A percentile compares a stretch with the other conserved stretches of the same genome.
Evolutionary conservation across 371 early-diverging fungal genomes (phyloP).

Genomic region (Mortierella sp.): DNA sequence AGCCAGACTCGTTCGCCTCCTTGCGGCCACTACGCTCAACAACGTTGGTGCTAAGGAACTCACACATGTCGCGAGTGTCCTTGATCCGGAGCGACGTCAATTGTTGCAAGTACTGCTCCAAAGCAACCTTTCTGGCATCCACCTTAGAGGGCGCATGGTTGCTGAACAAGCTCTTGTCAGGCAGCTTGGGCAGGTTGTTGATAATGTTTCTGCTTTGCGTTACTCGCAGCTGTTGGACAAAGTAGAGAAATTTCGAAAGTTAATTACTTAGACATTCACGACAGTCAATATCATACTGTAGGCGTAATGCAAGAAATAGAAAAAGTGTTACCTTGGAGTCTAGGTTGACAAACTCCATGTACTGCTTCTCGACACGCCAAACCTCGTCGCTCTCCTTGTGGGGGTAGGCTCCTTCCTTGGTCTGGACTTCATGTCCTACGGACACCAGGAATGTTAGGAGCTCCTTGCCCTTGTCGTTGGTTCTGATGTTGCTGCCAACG

Average conservation of each 20-base stretch:
- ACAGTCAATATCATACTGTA: background rate
- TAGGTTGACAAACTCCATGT: slow-evolving; percentile 82
- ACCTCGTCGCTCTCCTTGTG: slow-evolving; percentile 63
- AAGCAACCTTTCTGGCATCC: slow-evolving; percentile 77
- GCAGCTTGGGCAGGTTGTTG: slow-evolving; percentile 74
- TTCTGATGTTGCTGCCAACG: slow-evolving; percentile 71
- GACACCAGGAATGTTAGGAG: slow-evolving; percentile 67
- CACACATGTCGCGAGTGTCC: slow-evolving; percentile 77
- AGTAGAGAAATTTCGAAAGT: background rate
- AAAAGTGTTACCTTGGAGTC: slow-evolving; percentile 74
- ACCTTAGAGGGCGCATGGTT: slow-evolving; percentile 77
- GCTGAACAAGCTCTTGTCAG: slow-evolving; percentile 82
- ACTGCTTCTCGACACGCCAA: slow-evolving; percentile 88
- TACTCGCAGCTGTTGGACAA: slow-evolving; percentile 64
- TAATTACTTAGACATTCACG: background rate
- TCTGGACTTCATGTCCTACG: slow-evolving; percentile 55
- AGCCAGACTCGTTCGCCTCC: slow-evolving; percentile 44
- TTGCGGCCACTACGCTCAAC: slow-evolving; percentile 59
- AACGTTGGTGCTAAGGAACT: slow-evolving; percentile 82
- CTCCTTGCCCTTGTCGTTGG: slow-evolving; percentile 81
- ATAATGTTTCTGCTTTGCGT: slow-evolving; percentile 62
- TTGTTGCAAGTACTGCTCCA: slow-evolving; percentile 85
- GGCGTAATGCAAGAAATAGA: background rate
- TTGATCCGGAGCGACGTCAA: slow-evolving; percentile 70
- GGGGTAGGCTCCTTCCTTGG: slow-evolving; percentile 35